Evolutionary conservation across 1,284 basidiomycete genomes (phyloP), one percentile per base, ranked within the genome.

Genomic region (Neonothopanus nambi): DNA sequence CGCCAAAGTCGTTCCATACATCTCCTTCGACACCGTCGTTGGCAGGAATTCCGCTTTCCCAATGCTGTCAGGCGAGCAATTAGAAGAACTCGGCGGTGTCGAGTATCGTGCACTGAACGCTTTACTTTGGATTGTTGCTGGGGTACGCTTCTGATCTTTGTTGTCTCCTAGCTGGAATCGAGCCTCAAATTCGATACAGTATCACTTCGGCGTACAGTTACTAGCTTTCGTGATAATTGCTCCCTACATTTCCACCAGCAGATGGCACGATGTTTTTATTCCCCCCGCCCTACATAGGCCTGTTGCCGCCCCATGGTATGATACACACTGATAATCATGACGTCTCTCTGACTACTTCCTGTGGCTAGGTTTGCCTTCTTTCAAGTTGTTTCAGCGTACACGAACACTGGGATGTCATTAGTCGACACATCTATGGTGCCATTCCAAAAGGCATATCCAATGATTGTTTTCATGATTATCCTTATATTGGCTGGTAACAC

Each of bases 71-170:
- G 80, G 84, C 33, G 90, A 93, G 51, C 89, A 98, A 64, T 76
- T 93, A 61, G 91, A 96, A 58, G 94, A 98, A 69, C 75, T 98
- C 5, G 95, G 95, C 7, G 95, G 95, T 5, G 90, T 97, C 13
- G 96, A 99, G 68, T 98, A 94, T 65, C 82, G 93, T n/a, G 93
- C 90, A 1, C 71, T 97, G 52, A 87, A 87, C 55, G 78, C 89
- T 3, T 69, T 96, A 39, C 73, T 93, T 15, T 93, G 89, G 85
- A 80, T 93, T 55, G 81, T 93, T 26, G 76, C 79, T 13, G 67
- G 70, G 41, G 88, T 90, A 64, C 45, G 73, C 67, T 43, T n/a
- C 35, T 17, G 26, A 38, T 46, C 13, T 64, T 65, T 67, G 45
- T 17, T 33, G 8, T 33, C 13, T 20, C 20, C 17, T 56, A 42